Conservation (phyloP, 192 early-diverging fungal species). For the Coemansia sp. region DNA sequence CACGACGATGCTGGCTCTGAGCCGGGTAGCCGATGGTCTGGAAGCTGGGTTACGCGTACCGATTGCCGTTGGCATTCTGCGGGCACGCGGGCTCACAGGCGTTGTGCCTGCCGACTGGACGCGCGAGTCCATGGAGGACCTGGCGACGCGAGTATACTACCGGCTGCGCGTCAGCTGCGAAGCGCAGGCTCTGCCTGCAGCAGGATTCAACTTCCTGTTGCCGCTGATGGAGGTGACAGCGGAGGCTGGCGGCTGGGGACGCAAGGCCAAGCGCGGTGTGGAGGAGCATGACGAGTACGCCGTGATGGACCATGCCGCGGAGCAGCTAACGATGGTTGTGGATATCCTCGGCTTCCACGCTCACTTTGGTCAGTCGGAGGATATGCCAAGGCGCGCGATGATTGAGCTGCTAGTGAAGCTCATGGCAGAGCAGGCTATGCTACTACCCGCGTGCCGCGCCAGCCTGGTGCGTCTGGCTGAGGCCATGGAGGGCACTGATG, state of each 20-base stretch:
- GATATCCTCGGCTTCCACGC: conserved; percentile 70
- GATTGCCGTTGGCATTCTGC: conserved; percentile 43
- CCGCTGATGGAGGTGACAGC: conserved; percentile 69
- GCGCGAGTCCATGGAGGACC: conserved; percentile 37
- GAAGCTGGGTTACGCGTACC: conserved; percentile 25
- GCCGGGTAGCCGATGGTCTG: conserved; percentile 53
- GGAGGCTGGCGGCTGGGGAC: conserved; percentile 64
- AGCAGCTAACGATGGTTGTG: conserved; percentile 70
- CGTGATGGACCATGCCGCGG: conserved; percentile 49
- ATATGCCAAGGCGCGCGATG: conserved; percentile 68
- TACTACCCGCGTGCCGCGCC: conserved; percentile 43
- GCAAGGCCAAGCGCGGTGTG: conserved; percentile 20
- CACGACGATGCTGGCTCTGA: conserved; percentile 61
- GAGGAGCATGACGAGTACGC: conserved; percentile 57
- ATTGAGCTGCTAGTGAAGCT: conserved; percentile 61
- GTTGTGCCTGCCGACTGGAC: conserved; percentile 33
- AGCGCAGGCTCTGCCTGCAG: conserved; percentile 57
- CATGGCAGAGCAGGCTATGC: conserved; percentile 62
- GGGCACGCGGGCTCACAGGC: conserved; percentile 28
- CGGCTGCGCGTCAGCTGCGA: conserved; percentile 68
- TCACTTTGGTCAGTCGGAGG: conserved; percentile 31
- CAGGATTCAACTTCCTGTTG: conserved; percentile 70
- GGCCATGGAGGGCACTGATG: conserved; percentile 51
- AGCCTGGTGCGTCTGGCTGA: conserved; percentile 62
- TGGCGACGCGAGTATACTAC: conserved; percentile 66